Conservation (phyloP, 1,139 yeast genomes). For the Lodderomyces beijingensis region DNA sequence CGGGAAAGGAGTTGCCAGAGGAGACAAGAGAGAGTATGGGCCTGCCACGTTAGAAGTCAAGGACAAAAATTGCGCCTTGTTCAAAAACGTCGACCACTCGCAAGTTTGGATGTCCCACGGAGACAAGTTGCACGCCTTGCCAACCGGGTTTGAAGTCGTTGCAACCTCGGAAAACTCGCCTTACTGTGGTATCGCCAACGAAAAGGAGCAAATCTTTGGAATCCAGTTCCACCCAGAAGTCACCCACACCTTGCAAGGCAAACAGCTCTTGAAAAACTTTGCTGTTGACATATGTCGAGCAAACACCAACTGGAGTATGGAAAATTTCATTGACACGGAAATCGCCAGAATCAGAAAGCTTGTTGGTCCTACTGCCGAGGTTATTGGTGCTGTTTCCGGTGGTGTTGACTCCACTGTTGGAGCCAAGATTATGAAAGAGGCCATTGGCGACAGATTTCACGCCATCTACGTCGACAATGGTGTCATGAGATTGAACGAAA, state of each 20-base stretch:
- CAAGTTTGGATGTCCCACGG: conserved; percentile 99
- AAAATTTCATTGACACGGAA: conserved; percentile 94
- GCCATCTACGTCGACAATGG: conserved; percentile 98
- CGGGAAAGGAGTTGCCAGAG: conserved; percentile 93
- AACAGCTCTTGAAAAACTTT: conserved; percentile 78
- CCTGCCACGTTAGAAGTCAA: conserved; percentile 84
- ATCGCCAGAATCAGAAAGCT: conserved; percentile 83
- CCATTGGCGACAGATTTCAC: conserved; percentile 98
- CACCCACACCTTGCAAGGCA: conserved; percentile 92
- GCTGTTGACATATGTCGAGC: conserved; percentile 90
- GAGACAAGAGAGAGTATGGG: conserved; percentile 98
- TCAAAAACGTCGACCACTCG: conserved; percentile 85
- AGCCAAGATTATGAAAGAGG: conserved; percentile 96
- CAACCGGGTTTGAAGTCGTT: conserved; percentile 82
- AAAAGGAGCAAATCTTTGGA: conserved; percentile 73
- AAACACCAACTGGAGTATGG: conserved; percentile 93
- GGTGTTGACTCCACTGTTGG: conserved; percentile 99
- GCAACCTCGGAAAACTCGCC: conserved; percentile 96
- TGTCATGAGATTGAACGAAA: conserved; percentile 92
- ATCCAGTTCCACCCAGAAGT: conserved; percentile 99
- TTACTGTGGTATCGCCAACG: conserved; percentile 86
- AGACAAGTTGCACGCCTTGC: conserved; percentile 88
- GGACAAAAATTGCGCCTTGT: conserved; percentile 65
- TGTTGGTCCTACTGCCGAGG: conserved; percentile 98
- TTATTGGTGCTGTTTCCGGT: conserved; percentile 98